Evolutionary conservation across 257 asterid genomes (phyloP), one percentile per base, ranked within the genome.

Genomic region (Nicotiana obtusifolia): DNA sequence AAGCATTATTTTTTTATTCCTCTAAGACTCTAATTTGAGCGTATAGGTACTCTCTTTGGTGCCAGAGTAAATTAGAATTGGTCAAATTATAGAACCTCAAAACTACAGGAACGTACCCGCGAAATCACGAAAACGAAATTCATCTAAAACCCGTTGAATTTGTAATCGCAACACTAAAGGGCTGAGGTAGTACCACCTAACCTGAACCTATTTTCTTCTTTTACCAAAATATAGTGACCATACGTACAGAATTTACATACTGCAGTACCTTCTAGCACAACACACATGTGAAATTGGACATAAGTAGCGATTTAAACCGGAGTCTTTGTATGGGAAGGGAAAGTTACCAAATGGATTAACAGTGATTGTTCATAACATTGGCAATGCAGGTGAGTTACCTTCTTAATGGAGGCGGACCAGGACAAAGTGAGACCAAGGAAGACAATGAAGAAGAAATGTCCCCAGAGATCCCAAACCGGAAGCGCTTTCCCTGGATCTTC

Each of bases 401-500:
- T 95, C 89, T 92, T 94, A 68, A 94, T 93, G 14, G 98, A 94
- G 56, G 98, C 95, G 76, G 98, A 96, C 99, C 99, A 96, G 0
- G 99, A 96, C 73, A 96, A 97, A 53, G 89, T 82, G 79, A 96
- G 97, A 52, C 98, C 98, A 62, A 96, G 97, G 87, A 96, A 96
- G 52, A 96, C 98, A 89, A 96, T 94, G 89, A 94, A 94, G 92
- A 96, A 93, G 77, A 94, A 94, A 2, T 98, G 98, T 0, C 99
- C 98, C 98, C 98, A 94, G 2, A 96, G 93, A 90, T 96, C 98
- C 97, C 97, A 96, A 88, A 93, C 99, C 84, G 97, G 87, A 88
- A 94, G 86, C 16, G 99, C 97, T 85, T 93, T 96, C n/a, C 99
- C 98, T 5, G 98, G 99, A 89, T 96, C 98, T 79, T 96, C 98